phyloP scores from a whole-genome alignment of 768 basidiomycete species.

The Crepidotus variabilis region DNA sequence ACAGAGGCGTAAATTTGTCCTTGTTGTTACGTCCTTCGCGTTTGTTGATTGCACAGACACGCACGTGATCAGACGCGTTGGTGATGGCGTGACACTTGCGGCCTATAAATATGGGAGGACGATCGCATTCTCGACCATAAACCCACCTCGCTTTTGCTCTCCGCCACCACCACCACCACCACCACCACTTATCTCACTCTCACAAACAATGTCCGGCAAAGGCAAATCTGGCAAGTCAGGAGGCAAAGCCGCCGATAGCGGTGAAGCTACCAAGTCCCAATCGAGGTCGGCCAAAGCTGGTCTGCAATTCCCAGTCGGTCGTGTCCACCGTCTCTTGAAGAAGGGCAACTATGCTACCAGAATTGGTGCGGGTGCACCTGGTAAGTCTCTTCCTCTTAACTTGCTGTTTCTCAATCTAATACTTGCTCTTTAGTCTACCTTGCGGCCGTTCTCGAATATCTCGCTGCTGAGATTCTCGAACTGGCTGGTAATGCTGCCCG shows the following conservation, averaged over 20 bases:
- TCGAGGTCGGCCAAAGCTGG: slow-evolving; percentile 79
- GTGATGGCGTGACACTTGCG: slow-evolving; percentile 28
- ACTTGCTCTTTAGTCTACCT: slow-evolving; percentile 61
- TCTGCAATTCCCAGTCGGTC: slow-evolving; percentile 88
- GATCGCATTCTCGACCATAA: slow-evolving; percentile 14
- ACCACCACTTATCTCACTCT: slow-evolving; percentile 9
- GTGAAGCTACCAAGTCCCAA: slow-evolving; percentile 67
- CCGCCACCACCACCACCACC: slow-evolving; percentile 15
- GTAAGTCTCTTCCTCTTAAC: slow-evolving; percentile 28
- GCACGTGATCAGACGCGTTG: slow-evolving; percentile 18
- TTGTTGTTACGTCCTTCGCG: slow-evolving; percentile 37
- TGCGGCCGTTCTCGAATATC: slow-evolving; percentile 88
- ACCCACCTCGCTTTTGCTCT: slow-evolving; percentile 16
- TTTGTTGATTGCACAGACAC: slow-evolving; percentile 40
- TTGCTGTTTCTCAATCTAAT: slow-evolving; percentile 22
- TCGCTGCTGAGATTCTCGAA: slow-evolving; percentile 92
- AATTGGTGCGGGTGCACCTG: slow-evolving; percentile 87
- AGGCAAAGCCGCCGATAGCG: slow-evolving; percentile 60
- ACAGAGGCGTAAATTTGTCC: slow-evolving; percentile 39
- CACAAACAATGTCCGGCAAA: slow-evolving; percentile 41
- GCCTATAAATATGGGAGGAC: slow-evolving; percentile 36
- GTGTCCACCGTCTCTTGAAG: slow-evolving; percentile 89
- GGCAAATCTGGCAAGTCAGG: slow-evolving; percentile 38
- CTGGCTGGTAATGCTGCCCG: slow-evolving; percentile 86
- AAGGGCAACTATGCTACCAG: slow-evolving; percentile 88